A percentile compares a stretch with the other conserved stretches of the same genome.
Evolutionary conservation across 768 basidiomycete species (phyloP).

Genomic region (Sporobolomyces pararoseus): DNA sequence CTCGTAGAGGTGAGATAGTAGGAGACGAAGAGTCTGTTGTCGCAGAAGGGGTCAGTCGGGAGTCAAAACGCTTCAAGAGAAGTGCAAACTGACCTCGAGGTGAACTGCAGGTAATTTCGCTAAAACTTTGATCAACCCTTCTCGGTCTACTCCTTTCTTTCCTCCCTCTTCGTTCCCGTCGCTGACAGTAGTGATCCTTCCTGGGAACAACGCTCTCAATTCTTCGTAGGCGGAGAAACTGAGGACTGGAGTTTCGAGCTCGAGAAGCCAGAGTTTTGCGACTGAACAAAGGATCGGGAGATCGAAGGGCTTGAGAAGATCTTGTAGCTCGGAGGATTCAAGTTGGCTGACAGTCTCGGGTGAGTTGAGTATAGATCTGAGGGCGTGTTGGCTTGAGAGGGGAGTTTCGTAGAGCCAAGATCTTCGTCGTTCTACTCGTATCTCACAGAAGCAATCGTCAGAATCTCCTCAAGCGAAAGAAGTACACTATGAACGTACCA

Average conservation of each 20-base stretch:
- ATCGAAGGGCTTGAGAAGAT: conserved; percentile 71
- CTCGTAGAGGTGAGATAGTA: conserved; percentile 66
- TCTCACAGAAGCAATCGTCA: too few relatives aligned
- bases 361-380: conserved; percentile 77
- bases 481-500: conserved; percentile 56
- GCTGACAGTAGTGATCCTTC: neutral
- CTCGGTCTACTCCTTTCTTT: neutral
- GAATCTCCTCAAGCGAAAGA: neutral
- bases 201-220: conserved; percentile 77
- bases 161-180: neutral
- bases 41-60: neutral
- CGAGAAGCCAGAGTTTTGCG: conserved; percentile 85
- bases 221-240: conserved; percentile 92
- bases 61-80: neutral
- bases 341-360: conserved; percentile 47
- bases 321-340: conserved; percentile 35
- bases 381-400: conserved; percentile 71
- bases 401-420: conserved; percentile 92
- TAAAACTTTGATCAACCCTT: conserved; percentile 9
- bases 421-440: conserved; percentile 67
- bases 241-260: conserved; percentile 79
- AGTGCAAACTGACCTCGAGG: conserved; percentile 13
- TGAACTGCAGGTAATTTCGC: conserved; percentile 29
- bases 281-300: conserved; percentile 78
- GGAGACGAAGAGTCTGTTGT: conserved; percentile 64